Base-by-base conservation (phyloP, 352 stramenopile genomes). In the Phytophthora sojae region DNA sequence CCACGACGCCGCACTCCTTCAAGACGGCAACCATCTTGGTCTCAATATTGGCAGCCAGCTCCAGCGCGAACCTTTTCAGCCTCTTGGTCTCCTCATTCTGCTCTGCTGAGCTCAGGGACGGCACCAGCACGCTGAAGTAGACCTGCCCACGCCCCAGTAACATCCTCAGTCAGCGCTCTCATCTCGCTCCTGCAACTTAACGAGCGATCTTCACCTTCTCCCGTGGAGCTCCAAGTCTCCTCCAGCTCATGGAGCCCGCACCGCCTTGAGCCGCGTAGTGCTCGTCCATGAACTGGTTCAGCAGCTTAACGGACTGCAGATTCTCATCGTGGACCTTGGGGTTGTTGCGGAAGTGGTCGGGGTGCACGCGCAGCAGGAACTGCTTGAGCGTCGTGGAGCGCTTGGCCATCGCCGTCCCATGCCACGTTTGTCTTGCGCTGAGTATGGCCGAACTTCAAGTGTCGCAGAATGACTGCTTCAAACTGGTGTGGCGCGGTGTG, bases 211-310 rank as follows among this genome's bases (percentile, higher is more conserved):
- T 23, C 21, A 75, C 67, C 66, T 77, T 76, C 32, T 71, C 49
- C 12, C 25, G 55, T 30, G 69, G 52, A 55, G 42, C 15, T n/a
- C 51, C 51, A 4, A 61, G 39, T 2, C 63, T 25, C 6, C 64
- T 65, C 63, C 58, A 69, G 29, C 21, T 42, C 19, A 57, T 59
- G 4, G 60, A 74, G 2, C 62, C 55, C 35, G 25, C 64, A 25
- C 39, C 42, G 1, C 45, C 21, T 57, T 67, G 60, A 29, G 74
- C 29, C 44, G 62, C 61, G 29, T 81, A 75, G 37, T 77, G 77
- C 19, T 86, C 81, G 64, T 92, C 84, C 57, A 90, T 89, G 57
- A 85, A 92, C 65, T 90, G 82, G 69, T 92, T 92, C 49, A 92
- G 73, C 47, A 90, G 73, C 73, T 92, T 81, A 17, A 92, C 82